These are phyloP conservation scores for Plasmodium falciparum DNA, from an alignment of 169 alveolate species.

Conservation along the genomic window DNA sequence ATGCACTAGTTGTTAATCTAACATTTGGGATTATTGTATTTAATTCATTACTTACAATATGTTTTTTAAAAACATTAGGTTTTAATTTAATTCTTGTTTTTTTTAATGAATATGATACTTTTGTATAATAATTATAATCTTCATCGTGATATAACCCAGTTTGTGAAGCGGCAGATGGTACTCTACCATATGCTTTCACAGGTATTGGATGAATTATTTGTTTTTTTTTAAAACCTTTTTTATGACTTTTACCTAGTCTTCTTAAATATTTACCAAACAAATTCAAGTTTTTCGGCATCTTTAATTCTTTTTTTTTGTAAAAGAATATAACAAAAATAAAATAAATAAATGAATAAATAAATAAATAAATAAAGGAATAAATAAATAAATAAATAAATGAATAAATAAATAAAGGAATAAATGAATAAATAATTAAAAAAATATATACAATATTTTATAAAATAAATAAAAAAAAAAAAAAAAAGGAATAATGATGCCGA, in stretches of 20 bases:
- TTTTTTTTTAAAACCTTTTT: constrained; percentile 88
- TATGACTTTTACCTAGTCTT: constrained; percentile 81
- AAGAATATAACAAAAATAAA: no score
- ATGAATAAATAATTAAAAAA: background rate
- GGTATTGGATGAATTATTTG: constrained; percentile 90
- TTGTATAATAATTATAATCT: constrained; percentile 88
- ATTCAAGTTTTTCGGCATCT: constrained; percentile 83
- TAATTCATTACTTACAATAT: constrained; percentile 82
- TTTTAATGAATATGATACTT: constrained; percentile 87
- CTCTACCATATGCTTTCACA: constrained; percentile 91
- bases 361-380: background rate
- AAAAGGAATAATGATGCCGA: no score
- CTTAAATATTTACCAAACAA: constrained; percentile 86
- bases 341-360: no score
- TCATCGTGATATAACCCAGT: constrained; percentile 91
- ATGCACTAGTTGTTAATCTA: constrained; percentile 88
- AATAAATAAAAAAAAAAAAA: no score
- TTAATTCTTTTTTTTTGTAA: background rate
- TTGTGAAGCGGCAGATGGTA: constrained; percentile 92
- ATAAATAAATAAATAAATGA: no score
- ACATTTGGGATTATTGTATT: constrained; percentile 88
- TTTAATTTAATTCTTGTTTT: constrained; percentile 85
- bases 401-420: no score
- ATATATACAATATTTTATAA: no score
- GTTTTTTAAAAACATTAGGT: constrained; percentile 85